These are phyloP conservation scores for Ormosia emarginata DNA, from an alignment of 306 rosid genomes.

Conservation along the genomic window DNA sequence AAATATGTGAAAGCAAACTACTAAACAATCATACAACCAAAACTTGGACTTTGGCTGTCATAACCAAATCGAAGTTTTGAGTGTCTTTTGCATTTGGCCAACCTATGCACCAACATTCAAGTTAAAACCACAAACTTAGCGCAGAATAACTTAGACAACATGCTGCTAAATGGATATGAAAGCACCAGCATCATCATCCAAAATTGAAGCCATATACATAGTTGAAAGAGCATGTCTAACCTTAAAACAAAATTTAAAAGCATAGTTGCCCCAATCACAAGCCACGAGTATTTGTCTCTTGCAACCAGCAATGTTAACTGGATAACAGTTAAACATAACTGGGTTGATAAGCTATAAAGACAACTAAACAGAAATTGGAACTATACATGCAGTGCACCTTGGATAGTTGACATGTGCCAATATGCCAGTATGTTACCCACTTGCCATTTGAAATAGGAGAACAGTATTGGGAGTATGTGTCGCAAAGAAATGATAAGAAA, in stretches of 20 bases:
- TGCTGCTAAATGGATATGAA: not conserved
- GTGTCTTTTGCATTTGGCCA: not conserved
- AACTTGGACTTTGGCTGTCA: not conserved
- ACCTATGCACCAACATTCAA: not conserved
- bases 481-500: not conserved
- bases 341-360: not conserved
- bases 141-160: not conserved
- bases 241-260: not conserved
- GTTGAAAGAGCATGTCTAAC: not conserved
- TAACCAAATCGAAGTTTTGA: not conserved
- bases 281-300: not conserved
- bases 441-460: not conserved
- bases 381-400: not conserved
- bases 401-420: not conserved
- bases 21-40: not conserved
- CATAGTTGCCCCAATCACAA: not conserved
- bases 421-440: not conserved
- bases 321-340: not conserved
- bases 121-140: not conserved
- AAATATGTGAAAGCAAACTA: too few species aligned
- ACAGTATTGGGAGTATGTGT: not conserved
- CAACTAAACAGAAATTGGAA: not conserved
- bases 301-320: not conserved
- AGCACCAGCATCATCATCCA: not conserved
- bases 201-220: conserved; percentile 3